Evolutionary conservation across 345 rosid genomes (phyloP).

Genomic region (Balakata baccata): DNA sequence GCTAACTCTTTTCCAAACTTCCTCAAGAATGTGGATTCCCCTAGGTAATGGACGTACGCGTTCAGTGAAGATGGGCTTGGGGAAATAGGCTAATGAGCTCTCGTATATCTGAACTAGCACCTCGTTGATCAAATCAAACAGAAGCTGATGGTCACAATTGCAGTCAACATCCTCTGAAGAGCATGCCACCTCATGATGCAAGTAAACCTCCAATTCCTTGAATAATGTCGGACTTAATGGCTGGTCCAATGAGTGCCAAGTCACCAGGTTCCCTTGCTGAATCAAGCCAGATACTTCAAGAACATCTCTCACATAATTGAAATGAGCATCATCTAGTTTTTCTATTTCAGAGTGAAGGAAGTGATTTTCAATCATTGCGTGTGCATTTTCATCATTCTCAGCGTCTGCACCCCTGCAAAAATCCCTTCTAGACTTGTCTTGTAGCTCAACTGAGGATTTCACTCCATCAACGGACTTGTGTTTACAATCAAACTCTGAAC

Average conservation of each 20-base stretch:
- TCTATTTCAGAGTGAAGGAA: constrained; percentile 20
- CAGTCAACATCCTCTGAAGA: constrained; percentile 21
- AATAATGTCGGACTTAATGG: constrained; percentile 63
- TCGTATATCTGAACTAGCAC: constrained; percentile 47
- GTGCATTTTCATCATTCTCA: constrained; percentile 22
- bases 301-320: constrained; percentile 50
- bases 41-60: constrained; percentile 32
- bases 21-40: constrained; percentile 46
- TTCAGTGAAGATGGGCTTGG: constrained; percentile 34
- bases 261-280: constrained; percentile 31
- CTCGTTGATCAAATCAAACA: constrained; percentile 64
- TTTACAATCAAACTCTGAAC: constrained; percentile 18
- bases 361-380: constrained; percentile 4
- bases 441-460: constrained; percentile 11
- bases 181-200: constrained; percentile 29
- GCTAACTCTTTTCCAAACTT: constrained; percentile 65
- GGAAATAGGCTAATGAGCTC: constrained; percentile 50
- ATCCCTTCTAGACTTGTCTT: background rate
- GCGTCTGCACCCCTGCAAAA: background rate
- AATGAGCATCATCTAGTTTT: constrained; percentile 34
- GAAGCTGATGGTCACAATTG: constrained; percentile 43
- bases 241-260: constrained; percentile 64
- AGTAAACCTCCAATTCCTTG: constrained; percentile 39
- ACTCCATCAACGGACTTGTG: constrained; percentile 11
- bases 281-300: constrained; percentile 63